Evolutionary conservation across 768 basidiomycete genomes (phyloP), one percentile per base, ranked within the genome.

Genomic region (Rhodotorula graminis): DNA sequence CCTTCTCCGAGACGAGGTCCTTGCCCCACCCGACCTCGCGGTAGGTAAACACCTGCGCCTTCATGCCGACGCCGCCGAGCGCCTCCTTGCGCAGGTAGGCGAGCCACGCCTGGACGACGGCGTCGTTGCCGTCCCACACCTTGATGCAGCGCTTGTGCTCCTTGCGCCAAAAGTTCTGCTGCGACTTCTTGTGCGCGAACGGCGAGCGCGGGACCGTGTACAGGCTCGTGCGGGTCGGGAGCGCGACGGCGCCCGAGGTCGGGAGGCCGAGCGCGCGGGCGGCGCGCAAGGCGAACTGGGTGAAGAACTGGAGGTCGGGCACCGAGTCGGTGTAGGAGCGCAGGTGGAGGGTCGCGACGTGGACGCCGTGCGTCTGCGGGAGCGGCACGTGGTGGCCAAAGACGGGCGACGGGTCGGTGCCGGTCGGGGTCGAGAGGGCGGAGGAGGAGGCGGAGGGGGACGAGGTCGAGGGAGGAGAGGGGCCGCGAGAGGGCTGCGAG

Each of bases 91-190:
- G 82, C 52, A 98, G 80, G 79, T 95, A 98, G 75, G 85, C 82
- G 65, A 92, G 82, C 91, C 90, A 96, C 71, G 87, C 84, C 42
- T 89, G 86, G 19, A 98, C 84, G 11, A 92, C 88, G 76, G 88
- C 87, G 7, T 86, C 83, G 78, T 93, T 85, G 27, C 93, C 87
- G 81, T 98, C 95, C 85, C 87, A 98, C 0, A 93, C 90, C 81
- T 93, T 94, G 82, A 98, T 87, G 52, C 86, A 86, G 19, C 94
- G 86, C 79, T 90, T 91, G 79, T 94, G 90, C 65, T 89, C 88
- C 77, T 84, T 86, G 40, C 91, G 84, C 80, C 93, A 89, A 80
- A 95, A 98, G 82, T 97, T 98, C 83, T 98, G 93, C 81, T 97
- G 93, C 27, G 86, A 83, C 82, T 95, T 96, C 80, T 98, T 98